phyloP scores from a whole-genome alignment of 2,329 filamentous ascomycete species.

The Sporothrix globosa region DNA sequence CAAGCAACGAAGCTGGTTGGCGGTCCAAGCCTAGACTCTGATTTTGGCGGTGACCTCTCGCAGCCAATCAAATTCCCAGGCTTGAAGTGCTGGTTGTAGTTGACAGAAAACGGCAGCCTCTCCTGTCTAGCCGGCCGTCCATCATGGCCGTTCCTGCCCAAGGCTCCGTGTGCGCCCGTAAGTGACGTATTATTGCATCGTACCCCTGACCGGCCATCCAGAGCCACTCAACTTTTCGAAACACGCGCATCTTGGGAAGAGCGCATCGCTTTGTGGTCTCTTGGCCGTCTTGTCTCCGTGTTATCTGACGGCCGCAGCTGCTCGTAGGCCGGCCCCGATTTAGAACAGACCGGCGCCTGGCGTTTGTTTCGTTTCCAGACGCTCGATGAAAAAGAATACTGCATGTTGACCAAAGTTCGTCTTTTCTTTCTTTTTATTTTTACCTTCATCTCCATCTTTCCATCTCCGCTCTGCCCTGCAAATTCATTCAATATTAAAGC shows the following conservation, averaged over 20 bases:
- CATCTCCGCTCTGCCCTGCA: neutral
- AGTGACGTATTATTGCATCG: too few relatives aligned
- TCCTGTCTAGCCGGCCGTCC: neutral
- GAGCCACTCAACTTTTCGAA: slow-evolving; percentile 39
- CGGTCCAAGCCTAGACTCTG: neutral
- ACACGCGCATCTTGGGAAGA: slow-evolving; percentile 35
- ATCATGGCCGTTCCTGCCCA: neutral
- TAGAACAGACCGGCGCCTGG: slow-evolving; percentile 13
- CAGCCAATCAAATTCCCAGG: slow-evolving; percentile 33
- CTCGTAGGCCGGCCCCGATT: neutral
- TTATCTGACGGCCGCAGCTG: neutral
- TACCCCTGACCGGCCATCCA: slow-evolving; percentile 18
- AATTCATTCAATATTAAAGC: slow-evolving; percentile 25
- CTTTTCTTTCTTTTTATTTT: slow-evolving; percentile 12
- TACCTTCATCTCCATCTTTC: neutral
- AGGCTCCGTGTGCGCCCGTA: neutral
- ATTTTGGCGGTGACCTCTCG: neutral
- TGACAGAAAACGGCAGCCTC: neutral
- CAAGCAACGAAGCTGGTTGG: slow-evolving; percentile 10
- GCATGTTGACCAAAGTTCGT: neutral
- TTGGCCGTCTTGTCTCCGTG: neutral
- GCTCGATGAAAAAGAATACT: slow-evolving; percentile 18
- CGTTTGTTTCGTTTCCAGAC: slow-evolving; percentile 28
- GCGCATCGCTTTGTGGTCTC: slow-evolving; percentile 37
- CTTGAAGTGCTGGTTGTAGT: neutral